Conservation (phyloP, 768 basidiomycete species). For the Galerina marginata region DNA sequence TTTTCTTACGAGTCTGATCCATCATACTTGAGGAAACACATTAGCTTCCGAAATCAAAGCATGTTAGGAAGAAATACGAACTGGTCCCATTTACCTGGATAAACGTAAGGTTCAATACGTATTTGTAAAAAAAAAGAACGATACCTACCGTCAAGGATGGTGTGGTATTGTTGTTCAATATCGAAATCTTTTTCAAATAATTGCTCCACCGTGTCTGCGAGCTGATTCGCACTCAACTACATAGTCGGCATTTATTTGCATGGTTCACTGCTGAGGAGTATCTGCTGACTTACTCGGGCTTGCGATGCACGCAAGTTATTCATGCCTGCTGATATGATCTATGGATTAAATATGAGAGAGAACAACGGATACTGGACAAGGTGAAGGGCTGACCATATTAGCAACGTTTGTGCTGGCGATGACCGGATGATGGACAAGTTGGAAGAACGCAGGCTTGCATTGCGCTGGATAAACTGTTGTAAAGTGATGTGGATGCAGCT, state of each 20-base stretch:
- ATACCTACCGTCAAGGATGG: conserved; percentile 53
- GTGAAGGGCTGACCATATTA: conserved; percentile 43
- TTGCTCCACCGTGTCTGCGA: conserved; percentile 58
- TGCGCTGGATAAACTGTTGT: conserved; percentile 51
- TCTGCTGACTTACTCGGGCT: conserved; percentile 45
- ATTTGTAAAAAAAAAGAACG: not conserved
- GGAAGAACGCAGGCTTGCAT: conserved; percentile 68
- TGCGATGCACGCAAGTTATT: conserved; percentile 70
- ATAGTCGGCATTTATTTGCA: not conserved
- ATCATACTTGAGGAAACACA: conserved; percentile 53
- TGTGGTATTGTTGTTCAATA: conserved; percentile 65
- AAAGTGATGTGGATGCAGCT: conserved; percentile 56
- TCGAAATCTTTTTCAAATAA: conserved; percentile 68
- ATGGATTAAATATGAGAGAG: not conserved
- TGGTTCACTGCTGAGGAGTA: not conserved
- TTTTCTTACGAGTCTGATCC: conserved; percentile 64
- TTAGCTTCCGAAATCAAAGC: not conserved
- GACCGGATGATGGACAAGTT: conserved; percentile 72
- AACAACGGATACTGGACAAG: not conserved
- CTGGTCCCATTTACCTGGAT: conserved; percentile 68
- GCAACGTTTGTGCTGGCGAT: conserved; percentile 62
- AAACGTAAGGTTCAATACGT: not conserved
- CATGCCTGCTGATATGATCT: conserved; percentile 60
- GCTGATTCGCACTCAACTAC: conserved; percentile 60
- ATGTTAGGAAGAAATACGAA: conserved; percentile 31